Evolutionary conservation across 164 flowering plant species (phyloP).

Genomic region (Platanus orientalis): DNA sequence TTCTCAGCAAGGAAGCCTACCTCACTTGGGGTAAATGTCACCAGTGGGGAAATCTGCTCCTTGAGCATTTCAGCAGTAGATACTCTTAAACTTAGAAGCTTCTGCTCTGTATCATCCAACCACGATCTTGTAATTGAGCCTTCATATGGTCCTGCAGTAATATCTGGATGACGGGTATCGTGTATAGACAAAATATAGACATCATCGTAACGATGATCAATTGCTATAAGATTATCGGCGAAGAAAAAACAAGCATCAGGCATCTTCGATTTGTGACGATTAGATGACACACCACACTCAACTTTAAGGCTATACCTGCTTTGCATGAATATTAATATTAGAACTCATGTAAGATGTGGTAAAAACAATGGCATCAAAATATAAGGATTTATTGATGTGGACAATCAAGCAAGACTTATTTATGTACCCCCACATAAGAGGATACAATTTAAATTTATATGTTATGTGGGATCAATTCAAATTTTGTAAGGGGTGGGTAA

Average conservation of each 20-base stretch:
- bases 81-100: constrained; percentile 43
- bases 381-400: too few relatives aligned
- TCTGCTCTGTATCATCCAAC: constrained; percentile 63
- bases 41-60: constrained; percentile 13
- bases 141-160: constrained; percentile 5
- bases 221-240: constrained; percentile 72
- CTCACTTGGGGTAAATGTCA: constrained; percentile 12
- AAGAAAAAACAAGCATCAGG: constrained; percentile 99
- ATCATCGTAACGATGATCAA: constrained; percentile 69
- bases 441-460: too few relatives aligned
- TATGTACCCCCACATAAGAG: too few relatives aligned
- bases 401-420: too few relatives aligned
- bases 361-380: too few relatives aligned
- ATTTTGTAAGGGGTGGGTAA: too few relatives aligned
- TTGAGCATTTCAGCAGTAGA: constrained; percentile 11
- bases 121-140: constrained; percentile 35
- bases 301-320: constrained; percentile 82
- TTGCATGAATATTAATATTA: constrained; percentile 8
- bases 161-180: constrained; percentile 20
- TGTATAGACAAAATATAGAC: constrained; percentile 62
- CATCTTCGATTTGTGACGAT: constrained; percentile 58
- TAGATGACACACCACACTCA: constrained; percentile 65
- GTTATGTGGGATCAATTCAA: too few relatives aligned
- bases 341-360: background rate
- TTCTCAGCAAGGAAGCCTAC: constrained; percentile 52